Evolutionary conservation across 192 early-diverging fungal species (phyloP).

Genomic region (Jimgerdemannia flammicorona): DNA sequence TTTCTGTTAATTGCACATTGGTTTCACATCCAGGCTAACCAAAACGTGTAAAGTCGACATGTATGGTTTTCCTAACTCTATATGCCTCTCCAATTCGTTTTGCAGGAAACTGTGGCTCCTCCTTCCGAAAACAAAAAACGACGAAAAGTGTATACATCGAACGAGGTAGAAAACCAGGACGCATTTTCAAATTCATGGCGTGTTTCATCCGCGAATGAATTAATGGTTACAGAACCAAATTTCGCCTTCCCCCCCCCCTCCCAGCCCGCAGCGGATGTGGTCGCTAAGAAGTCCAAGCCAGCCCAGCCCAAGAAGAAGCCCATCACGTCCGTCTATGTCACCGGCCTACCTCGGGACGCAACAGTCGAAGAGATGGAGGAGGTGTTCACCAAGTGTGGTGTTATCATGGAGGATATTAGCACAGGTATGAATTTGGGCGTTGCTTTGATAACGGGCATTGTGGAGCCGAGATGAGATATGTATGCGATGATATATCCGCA

Average conservation of each 20-base stretch:
- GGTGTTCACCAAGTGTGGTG: constrained; percentile 72
- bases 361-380: constrained; percentile 76
- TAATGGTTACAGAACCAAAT: constrained; percentile 14
- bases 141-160: constrained; percentile 41
- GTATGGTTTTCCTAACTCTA: not conserved
- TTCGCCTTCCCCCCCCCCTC: not conserved
- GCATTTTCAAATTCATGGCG: not conserved
- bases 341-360: constrained; percentile 76
- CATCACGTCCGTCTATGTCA: constrained; percentile 84
- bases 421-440: constrained; percentile 7
- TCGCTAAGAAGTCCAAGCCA: constrained; percentile 47
- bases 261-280: constrained; percentile 5
- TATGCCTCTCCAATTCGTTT: not conserved
- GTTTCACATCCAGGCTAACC: not conserved
- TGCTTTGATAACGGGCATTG: not conserved
- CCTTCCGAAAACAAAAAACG: constrained; percentile 42
- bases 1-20: too few species aligned
- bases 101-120: constrained; percentile 28
- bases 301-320: constrained; percentile 42
- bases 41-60: not conserved
- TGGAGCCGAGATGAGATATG: not conserved
- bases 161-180: constrained; percentile 28
- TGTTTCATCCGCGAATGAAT: too few species aligned
- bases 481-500: not conserved
- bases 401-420: constrained; percentile 73